phyloP scores from a whole-genome alignment of 805 yeast species.

The Kurtzmaniella cleridarum region DNA sequence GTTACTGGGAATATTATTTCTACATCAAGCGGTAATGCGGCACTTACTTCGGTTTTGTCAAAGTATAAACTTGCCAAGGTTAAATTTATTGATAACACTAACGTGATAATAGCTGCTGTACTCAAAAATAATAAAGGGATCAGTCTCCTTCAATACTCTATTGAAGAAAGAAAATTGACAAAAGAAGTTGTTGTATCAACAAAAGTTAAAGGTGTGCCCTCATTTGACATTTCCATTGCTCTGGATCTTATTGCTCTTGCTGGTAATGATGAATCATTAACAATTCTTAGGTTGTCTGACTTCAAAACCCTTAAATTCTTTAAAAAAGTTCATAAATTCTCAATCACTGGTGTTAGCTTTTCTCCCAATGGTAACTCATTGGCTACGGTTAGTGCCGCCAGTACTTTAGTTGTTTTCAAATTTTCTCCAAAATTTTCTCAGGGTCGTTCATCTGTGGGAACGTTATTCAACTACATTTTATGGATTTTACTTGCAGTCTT shows the following conservation, averaged over 20 bases:
- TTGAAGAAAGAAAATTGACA: slow-evolving; percentile 36
- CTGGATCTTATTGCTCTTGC: slow-evolving; percentile 49
- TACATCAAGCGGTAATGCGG: slow-evolving; percentile 16
- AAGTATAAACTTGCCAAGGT: slow-evolving; percentile 37
- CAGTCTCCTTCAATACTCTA: slow-evolving; percentile 38
- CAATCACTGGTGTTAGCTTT: slow-evolving; percentile 68
- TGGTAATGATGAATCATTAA: slow-evolving; percentile 62
- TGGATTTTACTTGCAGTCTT: slow-evolving; percentile 26
- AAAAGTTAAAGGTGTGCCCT: slow-evolving; percentile 51
- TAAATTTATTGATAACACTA: slow-evolving; percentile 31
- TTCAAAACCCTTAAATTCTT: slow-evolving; percentile 47
- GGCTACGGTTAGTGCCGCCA: slow-evolving; percentile 75
- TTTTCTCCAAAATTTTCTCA: slow-evolving; percentile 48
- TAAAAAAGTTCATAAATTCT: slow-evolving; percentile 66
- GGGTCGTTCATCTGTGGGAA: slow-evolving; percentile 33
- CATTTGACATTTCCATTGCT: slow-evolving; percentile 40
- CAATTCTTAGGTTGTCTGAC: slow-evolving; percentile 47
- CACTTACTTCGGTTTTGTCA: slow-evolving; percentile 16
- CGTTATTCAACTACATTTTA: slow-evolving; percentile 29
- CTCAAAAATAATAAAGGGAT: slow-evolving; percentile 31
- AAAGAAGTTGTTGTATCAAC: slow-evolving; percentile 38
- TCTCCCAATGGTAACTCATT: slow-evolving; percentile 62
- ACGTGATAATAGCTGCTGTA: slow-evolving; percentile 29
- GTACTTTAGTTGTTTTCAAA: slow-evolving; percentile 57
- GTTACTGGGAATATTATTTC: slow-evolving; percentile 37